A percentile compares a stretch with the other conserved stretches of the same genome.
Conservation (phyloP, 2,329 filamentous ascomycete species). For the Neophaeococcomyces aloes region DNA sequence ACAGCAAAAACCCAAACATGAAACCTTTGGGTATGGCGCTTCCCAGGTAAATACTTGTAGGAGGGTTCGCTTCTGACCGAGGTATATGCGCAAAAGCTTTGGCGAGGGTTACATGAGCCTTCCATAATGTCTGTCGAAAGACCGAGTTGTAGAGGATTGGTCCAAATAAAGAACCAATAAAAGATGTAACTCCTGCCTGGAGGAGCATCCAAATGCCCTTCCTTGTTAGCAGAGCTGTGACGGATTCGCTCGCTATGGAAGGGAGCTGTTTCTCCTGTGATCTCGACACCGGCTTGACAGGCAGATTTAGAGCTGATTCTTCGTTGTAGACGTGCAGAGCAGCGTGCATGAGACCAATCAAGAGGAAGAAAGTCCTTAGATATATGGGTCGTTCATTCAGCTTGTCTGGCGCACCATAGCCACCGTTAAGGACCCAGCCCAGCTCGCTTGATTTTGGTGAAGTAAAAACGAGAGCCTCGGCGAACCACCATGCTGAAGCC, state of each 20-base stretch:
- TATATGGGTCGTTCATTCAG: slow-evolving; percentile 83
- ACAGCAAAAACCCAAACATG: slow-evolving; percentile 55
- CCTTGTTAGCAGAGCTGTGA: slow-evolving; percentile 30
- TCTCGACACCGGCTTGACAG: slow-evolving; percentile 26
- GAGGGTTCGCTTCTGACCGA: slow-evolving; percentile 54
- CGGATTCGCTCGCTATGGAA: slow-evolving; percentile 28
- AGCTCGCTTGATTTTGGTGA: slow-evolving; percentile 51
- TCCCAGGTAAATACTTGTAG: slow-evolving; percentile 44
- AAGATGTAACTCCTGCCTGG: slow-evolving; percentile 27
- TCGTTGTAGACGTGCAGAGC: slow-evolving; percentile 60
- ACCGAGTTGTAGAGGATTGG: slow-evolving; percentile 52
- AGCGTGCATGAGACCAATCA: slow-evolving; percentile 61
- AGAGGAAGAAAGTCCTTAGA: slow-evolving; percentile 58
- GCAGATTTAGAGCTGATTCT: slow-evolving; percentile 56
- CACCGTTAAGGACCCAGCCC: slow-evolving; percentile 60
- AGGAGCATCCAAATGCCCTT: slow-evolving; percentile 25
- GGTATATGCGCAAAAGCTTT: slow-evolving; percentile 67
- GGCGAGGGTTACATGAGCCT: slow-evolving; percentile 57
- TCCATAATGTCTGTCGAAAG: slow-evolving; percentile 56
- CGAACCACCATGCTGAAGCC: slow-evolving; percentile 68
- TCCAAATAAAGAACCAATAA: slow-evolving; percentile 36
- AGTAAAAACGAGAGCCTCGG: slow-evolving; percentile 70
- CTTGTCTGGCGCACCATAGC: slow-evolving; percentile 44
- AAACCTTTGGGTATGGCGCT: slow-evolving; percentile 44
- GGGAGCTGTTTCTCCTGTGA: slow-evolving; percentile 25